Conservation (phyloP, 2,329 filamentous ascomycete species). For the Pseudogymnoascus sp. region DNA sequence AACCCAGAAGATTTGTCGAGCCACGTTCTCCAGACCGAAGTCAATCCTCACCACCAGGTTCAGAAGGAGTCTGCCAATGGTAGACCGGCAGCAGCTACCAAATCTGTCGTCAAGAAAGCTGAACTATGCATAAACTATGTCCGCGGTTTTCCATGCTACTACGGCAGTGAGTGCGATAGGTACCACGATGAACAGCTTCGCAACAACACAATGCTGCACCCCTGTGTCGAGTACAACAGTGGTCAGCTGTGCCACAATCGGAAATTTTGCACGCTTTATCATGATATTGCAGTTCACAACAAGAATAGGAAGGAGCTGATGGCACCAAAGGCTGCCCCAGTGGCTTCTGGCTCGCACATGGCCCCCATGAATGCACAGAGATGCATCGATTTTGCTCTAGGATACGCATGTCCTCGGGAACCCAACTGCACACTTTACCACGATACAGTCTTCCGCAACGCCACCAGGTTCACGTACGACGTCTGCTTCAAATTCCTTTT, state of each 20-base stretch:
- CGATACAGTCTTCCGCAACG: background rate
- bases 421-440: background rate
- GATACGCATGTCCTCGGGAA: background rate
- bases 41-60: background rate
- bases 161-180: background rate
- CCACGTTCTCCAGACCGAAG: background rate
- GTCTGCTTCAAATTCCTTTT: constrained; percentile 1
- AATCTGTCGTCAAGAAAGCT: background rate
- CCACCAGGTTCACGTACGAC: background rate
- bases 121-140: background rate
- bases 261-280: background rate
- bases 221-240: background rate
- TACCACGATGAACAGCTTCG: background rate
- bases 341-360: background rate
- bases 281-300: background rate
- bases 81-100: background rate
- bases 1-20: background rate
- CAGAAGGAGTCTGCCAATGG: background rate
- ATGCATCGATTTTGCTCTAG: background rate
- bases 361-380: background rate
- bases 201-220: background rate
- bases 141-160: constrained; percentile 1
- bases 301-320: background rate
- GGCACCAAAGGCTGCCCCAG: background rate
- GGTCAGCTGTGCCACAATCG: background rate